Evolutionary conservation across 768 basidiomycete genomes (phyloP), one percentile per base, ranked within the genome.

Genomic region (Boletus pseudo-olivaceus): DNA sequence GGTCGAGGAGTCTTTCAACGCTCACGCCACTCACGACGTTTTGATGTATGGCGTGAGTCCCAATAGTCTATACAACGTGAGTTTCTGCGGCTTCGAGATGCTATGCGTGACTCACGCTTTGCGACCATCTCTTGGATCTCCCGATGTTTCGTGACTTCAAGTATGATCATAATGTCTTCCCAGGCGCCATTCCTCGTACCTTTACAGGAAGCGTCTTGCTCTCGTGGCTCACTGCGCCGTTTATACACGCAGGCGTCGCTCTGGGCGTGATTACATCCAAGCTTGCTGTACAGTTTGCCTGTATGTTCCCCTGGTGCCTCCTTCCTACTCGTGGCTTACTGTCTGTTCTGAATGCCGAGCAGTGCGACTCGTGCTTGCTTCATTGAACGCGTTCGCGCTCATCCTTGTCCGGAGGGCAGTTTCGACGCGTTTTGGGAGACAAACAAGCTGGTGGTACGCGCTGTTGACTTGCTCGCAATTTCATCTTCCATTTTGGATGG

Each of bases 1-100:
- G 74, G 97, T 99, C 29, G 97, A 99, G 70, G 97, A 99, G 73
- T 90, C 88, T 64, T 98, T 98, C 78, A 94, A 88, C 60, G 79
- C 98, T 9, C 97, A 98, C 66, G 94, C 92, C 0, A 80, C 79
- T 1, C 92, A 97, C 65, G 97, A 99, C 70, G 75, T 92, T 26
- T 74, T 98, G 29, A 80, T 87, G 73, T 85, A 93, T 63, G 93
- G 94, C 2, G 66, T 83, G 17, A 44, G 65, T 1, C 65, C 71
- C 2, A 63, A 66, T 4, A 68, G 62, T 33, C 67, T 90, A 27
- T 64, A 59, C 37, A 78, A 82, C 40, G 84, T 89, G 67, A 68
- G 82, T 53, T 51, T 38, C 35, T 38, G 37, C 23, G 15, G 44
- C 40, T 23, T 17, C n/a, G 23, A 50, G 9, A 44, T 41, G 27